phyloP scores from a whole-genome alignment of 169 alveolate genomes.

The Cryptosporidium xiaoi region DNA sequence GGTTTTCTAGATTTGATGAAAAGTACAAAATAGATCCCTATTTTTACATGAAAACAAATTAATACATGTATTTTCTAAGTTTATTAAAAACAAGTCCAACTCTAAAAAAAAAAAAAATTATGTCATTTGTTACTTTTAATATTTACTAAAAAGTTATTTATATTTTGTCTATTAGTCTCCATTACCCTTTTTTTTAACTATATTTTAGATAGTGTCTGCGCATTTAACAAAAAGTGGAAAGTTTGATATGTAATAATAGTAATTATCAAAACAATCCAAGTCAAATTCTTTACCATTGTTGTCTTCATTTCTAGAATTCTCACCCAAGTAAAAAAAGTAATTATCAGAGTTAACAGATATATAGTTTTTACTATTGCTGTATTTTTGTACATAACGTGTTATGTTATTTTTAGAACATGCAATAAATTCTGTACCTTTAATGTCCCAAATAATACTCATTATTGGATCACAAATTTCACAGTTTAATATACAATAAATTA shows the following conservation, averaged over 20 bases:
- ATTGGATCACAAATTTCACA: slow-evolving; percentile 8
- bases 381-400: slow-evolving; percentile 33
- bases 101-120: not conserved
- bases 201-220: slow-evolving; percentile 2
- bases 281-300: not conserved
- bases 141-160: no score
- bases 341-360: not conserved
- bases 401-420: slow-evolving; percentile 43
- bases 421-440: slow-evolving; percentile 59
- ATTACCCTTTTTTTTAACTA: no score
- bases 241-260: not conserved
- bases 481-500: slow-evolving; percentile 31
- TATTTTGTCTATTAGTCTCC: no score
- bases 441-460: slow-evolving; percentile 48
- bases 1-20: slow-evolving; percentile 86
- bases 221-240: slow-evolving; percentile 40
- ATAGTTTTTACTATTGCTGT: not conserved
- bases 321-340: not conserved
- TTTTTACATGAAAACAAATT: slow-evolving; percentile 84
- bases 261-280: not conserved
- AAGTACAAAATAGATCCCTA: slow-evolving; percentile 89
- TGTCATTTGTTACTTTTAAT: not conserved
- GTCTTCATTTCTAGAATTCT: not conserved
- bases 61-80: not conserved
- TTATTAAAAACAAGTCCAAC: not conserved